These are phyloP conservation scores for Thalassiosira allenii DNA, from an alignment of 352 stramenopile genomes.

Conservation along the genomic window DNA sequence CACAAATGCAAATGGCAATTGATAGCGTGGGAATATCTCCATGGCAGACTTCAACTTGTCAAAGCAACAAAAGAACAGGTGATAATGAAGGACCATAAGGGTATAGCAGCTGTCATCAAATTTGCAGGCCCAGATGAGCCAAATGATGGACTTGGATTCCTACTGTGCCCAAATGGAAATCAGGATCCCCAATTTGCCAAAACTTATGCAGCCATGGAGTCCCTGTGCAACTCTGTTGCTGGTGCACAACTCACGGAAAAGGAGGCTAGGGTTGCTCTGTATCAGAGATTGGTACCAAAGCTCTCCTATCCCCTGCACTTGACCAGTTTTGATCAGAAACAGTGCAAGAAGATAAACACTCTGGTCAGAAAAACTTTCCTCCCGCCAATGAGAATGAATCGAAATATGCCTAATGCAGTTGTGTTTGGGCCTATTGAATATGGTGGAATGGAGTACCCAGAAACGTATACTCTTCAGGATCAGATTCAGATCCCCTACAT, in stretches of 20 bases:
- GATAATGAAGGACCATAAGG: slow-evolving; percentile 18
- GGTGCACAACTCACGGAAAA: neutral
- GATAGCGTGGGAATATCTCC: slow-evolving; percentile 9
- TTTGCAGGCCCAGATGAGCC: slow-evolving; percentile 12
- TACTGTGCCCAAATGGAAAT: slow-evolving; percentile 14
- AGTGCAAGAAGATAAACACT: slow-evolving; percentile 6
- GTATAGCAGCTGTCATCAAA: neutral
- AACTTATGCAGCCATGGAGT: neutral
- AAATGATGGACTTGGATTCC: slow-evolving; percentile 21
- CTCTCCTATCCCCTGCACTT: slow-evolving; percentile 13
- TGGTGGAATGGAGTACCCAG: slow-evolving; percentile 18
- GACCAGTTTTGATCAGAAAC: neutral
- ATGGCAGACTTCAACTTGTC: slow-evolving; percentile 7
- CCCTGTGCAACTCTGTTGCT: neutral
- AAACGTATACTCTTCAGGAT: slow-evolving; percentile 1
- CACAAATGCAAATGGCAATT: slow-evolving; percentile 37
- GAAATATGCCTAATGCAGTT: slow-evolving; percentile 14
- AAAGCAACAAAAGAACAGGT: slow-evolving; percentile 4
- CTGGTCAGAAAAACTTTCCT: neutral
- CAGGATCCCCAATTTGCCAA: slow-evolving; percentile 1
- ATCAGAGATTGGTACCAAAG: slow-evolving; percentile 10
- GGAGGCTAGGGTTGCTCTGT: slow-evolving; percentile 3
- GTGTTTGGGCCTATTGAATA: slow-evolving; percentile 19
- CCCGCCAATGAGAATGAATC: neutral
- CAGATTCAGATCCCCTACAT: slow-evolving; percentile 15